A percentile compares a stretch with the other conserved stretches of the same genome.
Conservation (phyloP, 2,329 filamentous ascomycete genomes). For the Fusarium devonianum region DNA sequence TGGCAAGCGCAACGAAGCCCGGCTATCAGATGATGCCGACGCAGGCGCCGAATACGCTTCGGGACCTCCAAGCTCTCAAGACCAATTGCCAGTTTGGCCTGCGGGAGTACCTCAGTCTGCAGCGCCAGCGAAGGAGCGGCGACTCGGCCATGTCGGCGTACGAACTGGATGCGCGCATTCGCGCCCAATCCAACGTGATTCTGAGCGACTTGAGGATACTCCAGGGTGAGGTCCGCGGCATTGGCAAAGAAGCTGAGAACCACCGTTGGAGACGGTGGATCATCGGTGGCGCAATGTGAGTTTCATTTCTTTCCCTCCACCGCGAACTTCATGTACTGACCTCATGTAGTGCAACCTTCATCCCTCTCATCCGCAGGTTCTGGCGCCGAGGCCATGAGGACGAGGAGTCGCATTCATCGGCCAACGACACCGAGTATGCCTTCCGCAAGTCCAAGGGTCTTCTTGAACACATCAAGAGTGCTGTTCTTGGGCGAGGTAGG, state of each 20-base stretch:
- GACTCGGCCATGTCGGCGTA: constrained; percentile 43
- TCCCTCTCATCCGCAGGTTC: constrained; percentile 60
- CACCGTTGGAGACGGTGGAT: constrained; percentile 62
- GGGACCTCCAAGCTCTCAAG: constrained; percentile 45
- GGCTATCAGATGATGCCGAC: constrained; percentile 30
- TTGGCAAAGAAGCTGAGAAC: constrained; percentile 55
- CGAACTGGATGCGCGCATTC: constrained; percentile 54
- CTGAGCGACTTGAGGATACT: constrained; percentile 55
- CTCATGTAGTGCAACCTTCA: constrained; percentile 54
- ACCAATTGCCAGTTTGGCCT: constrained; percentile 48
- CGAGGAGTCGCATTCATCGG: constrained; percentile 46
- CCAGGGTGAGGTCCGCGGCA: constrained; percentile 52
- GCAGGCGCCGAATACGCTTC: constrained; percentile 29
- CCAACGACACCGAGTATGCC: constrained; percentile 66
- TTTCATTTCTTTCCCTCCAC: constrained; percentile 7
- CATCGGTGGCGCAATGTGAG: constrained; percentile 60
- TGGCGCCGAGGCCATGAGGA: constrained; percentile 55
- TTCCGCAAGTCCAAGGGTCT: constrained; percentile 60
- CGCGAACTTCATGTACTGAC: constrained; percentile 8
- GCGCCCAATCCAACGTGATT: constrained; percentile 52
- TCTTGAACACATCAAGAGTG: constrained; percentile 57
- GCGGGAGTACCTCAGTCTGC: constrained; percentile 47
- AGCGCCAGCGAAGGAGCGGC: constrained; percentile 41
- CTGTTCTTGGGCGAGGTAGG: constrained; percentile 53
- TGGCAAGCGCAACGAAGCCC: constrained; percentile 25